These are phyloP conservation scores for Orbilia oligospora DNA, from an alignment of 2,329 filamentous ascomycete genomes.

Conservation along the genomic window DNA sequence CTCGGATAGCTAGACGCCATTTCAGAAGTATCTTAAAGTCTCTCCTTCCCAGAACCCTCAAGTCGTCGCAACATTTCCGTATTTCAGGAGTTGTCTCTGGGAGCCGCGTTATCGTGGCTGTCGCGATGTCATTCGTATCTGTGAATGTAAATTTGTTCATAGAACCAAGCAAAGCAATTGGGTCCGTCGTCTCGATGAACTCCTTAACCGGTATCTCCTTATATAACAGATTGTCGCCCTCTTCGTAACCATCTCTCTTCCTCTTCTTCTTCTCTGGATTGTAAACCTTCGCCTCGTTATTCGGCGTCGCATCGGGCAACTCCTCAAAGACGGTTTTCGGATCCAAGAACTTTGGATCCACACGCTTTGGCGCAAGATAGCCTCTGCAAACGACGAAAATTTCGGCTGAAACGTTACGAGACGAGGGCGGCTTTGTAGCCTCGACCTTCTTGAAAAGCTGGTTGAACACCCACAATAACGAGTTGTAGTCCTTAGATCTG, in stretches of 20 bases:
- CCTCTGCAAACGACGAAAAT: conserved; percentile 98
- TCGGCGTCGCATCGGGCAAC: conserved; percentile 84
- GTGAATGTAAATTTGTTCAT: conserved; percentile 88
- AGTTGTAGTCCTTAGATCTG: conserved; percentile 96
- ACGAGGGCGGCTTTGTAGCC: conserved; percentile 96
- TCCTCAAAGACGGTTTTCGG: conserved; percentile 92
- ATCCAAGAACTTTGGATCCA: conserved; percentile 94
- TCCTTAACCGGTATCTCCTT: conserved; percentile 90
- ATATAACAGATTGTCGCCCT: conserved; percentile 92
- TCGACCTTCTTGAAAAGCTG: conserved; percentile 96
- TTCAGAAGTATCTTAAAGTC: conserved; percentile 91
- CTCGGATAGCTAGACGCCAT: conserved; percentile 90
- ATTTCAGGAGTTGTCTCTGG: conserved; percentile 90
- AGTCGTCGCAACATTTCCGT: conserved; percentile 80
- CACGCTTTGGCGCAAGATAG: conserved; percentile 92
- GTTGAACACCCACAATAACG: conserved; percentile 96
- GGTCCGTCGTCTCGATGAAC: conserved; percentile 93
- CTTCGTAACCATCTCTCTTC: conserved; percentile 97
- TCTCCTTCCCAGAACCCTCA: conserved; percentile 91
- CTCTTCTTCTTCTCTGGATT: conserved; percentile 98
- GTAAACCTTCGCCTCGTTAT: conserved; percentile 98
- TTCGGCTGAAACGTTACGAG: conserved; percentile 95
- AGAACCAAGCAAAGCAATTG: conserved; percentile 89
- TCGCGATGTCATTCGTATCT: conserved; percentile 84
- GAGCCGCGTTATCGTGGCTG: conserved; percentile 86